phyloP scores from a whole-genome alignment of 2,329 filamentous ascomycete species.

The Fusarium miscanthi region DNA sequence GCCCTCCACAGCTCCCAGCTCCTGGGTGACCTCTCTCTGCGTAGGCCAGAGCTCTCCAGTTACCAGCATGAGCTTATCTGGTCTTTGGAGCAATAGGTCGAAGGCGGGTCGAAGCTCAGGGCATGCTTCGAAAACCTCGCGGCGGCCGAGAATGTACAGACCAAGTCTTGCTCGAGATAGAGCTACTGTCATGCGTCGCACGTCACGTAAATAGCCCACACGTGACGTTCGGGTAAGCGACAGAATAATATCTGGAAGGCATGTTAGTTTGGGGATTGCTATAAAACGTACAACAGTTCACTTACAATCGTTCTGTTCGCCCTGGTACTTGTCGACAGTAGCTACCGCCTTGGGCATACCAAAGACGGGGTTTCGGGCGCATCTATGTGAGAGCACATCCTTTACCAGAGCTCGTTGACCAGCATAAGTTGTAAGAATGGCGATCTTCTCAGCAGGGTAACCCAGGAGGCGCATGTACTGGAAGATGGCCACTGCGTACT shows the following conservation, averaged over 20 bases:
- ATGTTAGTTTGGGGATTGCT: slow-evolving; percentile 33
- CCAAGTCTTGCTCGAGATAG: slow-evolving; percentile 92
- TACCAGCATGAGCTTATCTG: slow-evolving; percentile 82
- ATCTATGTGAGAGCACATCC: slow-evolving; percentile 87
- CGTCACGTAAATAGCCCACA: slow-evolving; percentile 92
- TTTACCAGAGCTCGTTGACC: slow-evolving; percentile 89
- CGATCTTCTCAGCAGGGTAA: slow-evolving; percentile 86
- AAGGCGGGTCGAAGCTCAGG: slow-evolving; percentile 91
- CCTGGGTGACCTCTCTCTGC: slow-evolving; percentile 60
- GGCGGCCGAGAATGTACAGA: slow-evolving; percentile 89
- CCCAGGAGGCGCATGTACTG: slow-evolving; percentile 98
- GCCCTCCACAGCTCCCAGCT: slow-evolving; percentile 58
- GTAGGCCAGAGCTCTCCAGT: slow-evolving; percentile 89
- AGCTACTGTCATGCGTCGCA: slow-evolving; percentile 92
- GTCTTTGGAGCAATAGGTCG: slow-evolving; percentile 77
- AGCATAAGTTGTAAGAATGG: slow-evolving; percentile 92
- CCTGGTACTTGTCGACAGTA: slow-evolving; percentile 98
- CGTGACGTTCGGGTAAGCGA: slow-evolving; percentile 89
- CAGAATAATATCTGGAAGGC: slow-evolving; percentile 82
- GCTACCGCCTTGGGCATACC: slow-evolving; percentile 89
- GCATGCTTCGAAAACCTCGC: slow-evolving; percentile 88
- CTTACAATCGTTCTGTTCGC: slow-evolving; percentile 98
- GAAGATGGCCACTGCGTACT: slow-evolving; percentile 94
- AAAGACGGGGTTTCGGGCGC: slow-evolving; percentile 84
- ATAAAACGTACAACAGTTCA: slow-evolving; percentile 40